Conservation (phyloP, 2,329 filamentous ascomycete genomes). For the Aureobasidium sp. region DNA sequence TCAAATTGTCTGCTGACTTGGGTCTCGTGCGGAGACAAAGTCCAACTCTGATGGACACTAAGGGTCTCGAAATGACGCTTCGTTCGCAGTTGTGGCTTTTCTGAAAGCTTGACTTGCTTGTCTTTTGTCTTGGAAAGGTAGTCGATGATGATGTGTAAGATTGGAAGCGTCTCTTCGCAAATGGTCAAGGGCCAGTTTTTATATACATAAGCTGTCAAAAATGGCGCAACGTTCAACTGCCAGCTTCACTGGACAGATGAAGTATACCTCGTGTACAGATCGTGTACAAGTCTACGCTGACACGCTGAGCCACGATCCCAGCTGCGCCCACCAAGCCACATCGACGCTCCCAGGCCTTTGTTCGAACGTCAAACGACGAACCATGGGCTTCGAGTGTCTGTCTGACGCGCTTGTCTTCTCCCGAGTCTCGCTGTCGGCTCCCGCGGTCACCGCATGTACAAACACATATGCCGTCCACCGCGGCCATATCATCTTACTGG, state of each 20-base stretch:
- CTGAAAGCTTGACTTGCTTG: slow-evolving; percentile 2
- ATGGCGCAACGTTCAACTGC: background rate
- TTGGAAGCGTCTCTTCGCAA: background rate
- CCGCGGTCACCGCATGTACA: background rate
- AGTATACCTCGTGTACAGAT: background rate
- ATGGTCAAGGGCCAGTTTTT: background rate
- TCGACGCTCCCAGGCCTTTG: slow-evolving; percentile 13
- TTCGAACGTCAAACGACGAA: background rate
- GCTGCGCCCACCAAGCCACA: slow-evolving; percentile 12
- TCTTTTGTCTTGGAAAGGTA: background rate
- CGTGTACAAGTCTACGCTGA: too few species aligned
- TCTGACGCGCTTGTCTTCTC: background rate
- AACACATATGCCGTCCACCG: too few species aligned
- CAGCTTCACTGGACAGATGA: background rate
- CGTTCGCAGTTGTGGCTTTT: background rate
- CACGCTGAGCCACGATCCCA: slow-evolving; percentile 6
- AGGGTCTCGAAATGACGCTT: slow-evolving; percentile 16
- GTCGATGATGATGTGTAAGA: background rate
- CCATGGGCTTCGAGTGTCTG: slow-evolving; percentile 2
- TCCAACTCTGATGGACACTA: slow-evolving; percentile 9
- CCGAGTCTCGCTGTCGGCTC: background rate
- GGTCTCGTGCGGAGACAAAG: slow-evolving; percentile 6
- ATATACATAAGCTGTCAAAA: background rate
- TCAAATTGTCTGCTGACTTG: slow-evolving; percentile 9
- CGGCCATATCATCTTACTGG: background rate